Base-by-base conservation (phyloP, 768 basidiomycete genomes). In the Cyathus striatus region DNA sequence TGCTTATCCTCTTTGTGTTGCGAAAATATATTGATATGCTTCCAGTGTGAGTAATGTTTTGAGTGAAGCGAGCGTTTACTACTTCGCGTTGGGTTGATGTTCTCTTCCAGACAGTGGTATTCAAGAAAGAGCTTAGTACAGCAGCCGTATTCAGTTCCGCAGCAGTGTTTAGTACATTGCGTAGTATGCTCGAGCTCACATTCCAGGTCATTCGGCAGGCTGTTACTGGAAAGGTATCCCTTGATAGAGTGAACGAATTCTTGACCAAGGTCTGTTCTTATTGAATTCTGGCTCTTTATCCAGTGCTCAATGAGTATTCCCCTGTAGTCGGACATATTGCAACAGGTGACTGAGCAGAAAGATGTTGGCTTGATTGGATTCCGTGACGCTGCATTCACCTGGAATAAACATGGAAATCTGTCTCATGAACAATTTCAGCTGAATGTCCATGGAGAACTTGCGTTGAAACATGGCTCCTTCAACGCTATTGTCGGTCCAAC, bases 401-500 rank as follows among this genome's bases (percentile, higher is more conserved):
- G 83, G 83, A 53, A 56, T 18, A 38, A 46, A 12, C 47, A 53
- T 24, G 60, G 59, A 23, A 75, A 73, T 1, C 68, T 72, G 2
- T 68, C 66, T 3, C 60, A 63, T 25, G 67, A 75, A 21, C 68
- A 58, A 34, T 83, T 80, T 56, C 56, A 58, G 14, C 68, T 85
- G 7, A 61, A 59, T 9, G 65, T 83, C 34, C 64, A 73, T 1
- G 77, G 65, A n/a, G 74, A 81, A 33, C 49, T 84, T 1, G 38
- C 68, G 5, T 86, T 86, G 68, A 68, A 69, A 48, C 66, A 57
- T 9, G 72, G 73, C 5, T 52, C 59, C 47, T 68, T 80, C 42
- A 82, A 81, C 51, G 61, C 79, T 42, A 70, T 82, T 14, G 59
- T 79, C 35, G 79, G 81, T 2, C 73, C 77, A 6, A 80, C 81